Conservation (phyloP, 1,139 yeast species). For the Taphrina wiesneri region DNA sequence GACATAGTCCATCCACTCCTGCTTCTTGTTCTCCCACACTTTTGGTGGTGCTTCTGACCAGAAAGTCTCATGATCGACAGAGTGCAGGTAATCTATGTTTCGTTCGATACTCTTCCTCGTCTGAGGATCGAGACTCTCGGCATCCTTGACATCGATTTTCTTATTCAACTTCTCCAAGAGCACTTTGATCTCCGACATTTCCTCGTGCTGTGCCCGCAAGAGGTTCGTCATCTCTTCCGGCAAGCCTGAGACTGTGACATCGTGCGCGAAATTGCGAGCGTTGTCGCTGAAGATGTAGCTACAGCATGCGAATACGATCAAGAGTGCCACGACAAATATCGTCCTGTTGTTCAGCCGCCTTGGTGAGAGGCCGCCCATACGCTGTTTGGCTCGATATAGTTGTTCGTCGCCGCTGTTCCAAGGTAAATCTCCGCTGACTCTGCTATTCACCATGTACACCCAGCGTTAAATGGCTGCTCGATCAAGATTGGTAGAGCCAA, state of each 20-base stretch:
- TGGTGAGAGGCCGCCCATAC: neutral
- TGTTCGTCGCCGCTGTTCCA: slow-evolving; percentile 3
- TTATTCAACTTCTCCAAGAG: slow-evolving; percentile 22
- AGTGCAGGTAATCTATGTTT: slow-evolving; percentile 30
- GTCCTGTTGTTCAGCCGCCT: slow-evolving; percentile 7
- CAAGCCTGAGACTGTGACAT: slow-evolving; percentile 11
- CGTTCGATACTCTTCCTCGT: slow-evolving; percentile 31
- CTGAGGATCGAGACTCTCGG: slow-evolving; percentile 15
- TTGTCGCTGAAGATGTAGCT: slow-evolving; percentile 18
- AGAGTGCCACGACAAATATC: neutral
- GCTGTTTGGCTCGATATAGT: neutral
- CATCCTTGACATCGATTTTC: slow-evolving; percentile 19
- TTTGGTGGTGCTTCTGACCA: slow-evolving; percentile 34
- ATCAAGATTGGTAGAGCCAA: too few relatives aligned
- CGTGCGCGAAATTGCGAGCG: slow-evolving; percentile 17
- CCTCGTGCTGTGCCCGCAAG: slow-evolving; percentile 20
- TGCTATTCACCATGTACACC: neutral
- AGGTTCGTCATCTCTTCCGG: slow-evolving; percentile 13
- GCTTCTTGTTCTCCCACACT: slow-evolving; percentile 29
- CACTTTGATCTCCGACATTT: slow-evolving; percentile 15
- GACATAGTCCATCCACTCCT: slow-evolving; percentile 33
- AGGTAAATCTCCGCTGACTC: neutral
- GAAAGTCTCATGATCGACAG: slow-evolving; percentile 33
- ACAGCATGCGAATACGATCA: neutral
- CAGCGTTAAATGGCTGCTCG: too few relatives aligned